Evolutionary conservation across 2,329 filamentous ascomycete genomes (phyloP).

Genomic region (Tolypocladium ovalisporum): DNA sequence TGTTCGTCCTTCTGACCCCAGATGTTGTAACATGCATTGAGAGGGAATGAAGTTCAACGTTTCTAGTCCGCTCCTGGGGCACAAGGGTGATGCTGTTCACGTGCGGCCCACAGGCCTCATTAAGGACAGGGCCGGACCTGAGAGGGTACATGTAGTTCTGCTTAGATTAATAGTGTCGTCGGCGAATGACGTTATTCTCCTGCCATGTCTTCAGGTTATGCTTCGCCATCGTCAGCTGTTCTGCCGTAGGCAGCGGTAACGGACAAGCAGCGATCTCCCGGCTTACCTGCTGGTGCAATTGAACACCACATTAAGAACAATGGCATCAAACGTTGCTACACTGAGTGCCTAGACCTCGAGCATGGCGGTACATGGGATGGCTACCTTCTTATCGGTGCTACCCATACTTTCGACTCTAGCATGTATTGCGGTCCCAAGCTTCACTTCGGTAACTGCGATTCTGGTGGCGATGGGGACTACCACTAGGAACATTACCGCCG

Average conservation of each 20-base stretch:
- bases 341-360: background rate
- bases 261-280: background rate
- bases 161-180: background rate
- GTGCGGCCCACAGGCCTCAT: background rate
- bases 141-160: background rate
- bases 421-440: background rate
- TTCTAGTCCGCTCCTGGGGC: background rate
- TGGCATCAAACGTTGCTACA: background rate
- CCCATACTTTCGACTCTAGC: background rate
- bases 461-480: background rate
- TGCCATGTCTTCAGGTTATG: background rate
- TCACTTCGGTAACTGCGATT: background rate
- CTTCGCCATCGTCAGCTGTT: background rate
- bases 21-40: conserved; percentile 7
- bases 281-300: background rate
- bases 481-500: background rate
- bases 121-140: background rate
- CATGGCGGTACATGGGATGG: background rate
- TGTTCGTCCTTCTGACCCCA: conserved; percentile 2
- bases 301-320: background rate
- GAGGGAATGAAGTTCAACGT: conserved; percentile 18
- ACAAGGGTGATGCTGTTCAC: background rate
- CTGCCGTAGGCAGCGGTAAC: too few relatives aligned
- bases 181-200: background rate
- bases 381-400: background rate